Evolutionary conservation across 768 basidiomycete species (phyloP), one percentile per base, ranked within the genome.

Genomic region (Tulasnella sp.): DNA sequence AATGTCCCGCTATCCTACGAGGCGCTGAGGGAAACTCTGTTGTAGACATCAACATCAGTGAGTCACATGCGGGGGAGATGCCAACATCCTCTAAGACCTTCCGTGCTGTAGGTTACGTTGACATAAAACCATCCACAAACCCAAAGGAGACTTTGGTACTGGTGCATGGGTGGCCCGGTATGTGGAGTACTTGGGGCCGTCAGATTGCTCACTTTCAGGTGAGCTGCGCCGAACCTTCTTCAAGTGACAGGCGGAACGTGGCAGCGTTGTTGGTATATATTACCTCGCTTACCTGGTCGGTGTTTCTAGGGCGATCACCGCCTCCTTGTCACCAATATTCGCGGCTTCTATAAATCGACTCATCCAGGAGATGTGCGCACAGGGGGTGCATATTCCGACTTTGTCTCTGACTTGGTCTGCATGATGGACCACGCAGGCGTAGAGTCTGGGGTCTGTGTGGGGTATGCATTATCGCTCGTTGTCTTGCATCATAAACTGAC

Each of bases 81-180:
- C 2, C 31, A 40, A 14, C 22, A 50, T 16, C 0, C 20, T 77
- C 0, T 2, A 2, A 31, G n/a, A 18, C 46, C n/a, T 34, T 3
- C n/a, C 1, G 7, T 41, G 14, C 9, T n/a, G 12, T 41, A 77
- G 76, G 41, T 64, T 77, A 77, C 76, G 58, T 64, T 58, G 46
- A 77, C 40, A 28, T 50, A 50, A 3, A 40, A 24, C n/a, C n/a
- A 34, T 77, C 76, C 22, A 77, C 41, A 20, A 5, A n/a, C 40
- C 44, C 74, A 3, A 84, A 88, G 40, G 87, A 85, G 20, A 89
- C 91, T 0, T 85, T 94, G 3, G 74, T 94, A 42, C 88, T 94
- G 88, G 90, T 94, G 0, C 93, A 94, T 83, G 93, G 93, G 4
- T 94, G 93, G 93, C 93, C 93, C 0, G 89, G 91, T 82, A 84